A percentile compares a stretch with the other conserved stretches of the same genome.
phyloP scores from a whole-genome alignment of 2,329 filamentous ascomycete species.

The Cladosporium colombiae region DNA sequence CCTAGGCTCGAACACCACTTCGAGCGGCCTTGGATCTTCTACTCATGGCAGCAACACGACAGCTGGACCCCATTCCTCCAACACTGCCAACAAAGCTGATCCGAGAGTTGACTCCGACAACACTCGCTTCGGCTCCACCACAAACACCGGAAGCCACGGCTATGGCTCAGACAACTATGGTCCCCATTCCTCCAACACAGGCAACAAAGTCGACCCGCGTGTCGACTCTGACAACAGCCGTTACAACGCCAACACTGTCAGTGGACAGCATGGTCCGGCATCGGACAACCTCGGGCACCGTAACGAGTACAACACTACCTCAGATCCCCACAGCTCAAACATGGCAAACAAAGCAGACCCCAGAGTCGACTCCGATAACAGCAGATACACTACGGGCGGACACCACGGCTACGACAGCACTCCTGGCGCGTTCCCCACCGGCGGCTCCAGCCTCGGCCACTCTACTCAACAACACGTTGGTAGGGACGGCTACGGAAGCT shows the following conservation, averaged over 20 bases:
- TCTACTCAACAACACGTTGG: background rate
- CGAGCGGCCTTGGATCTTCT: background rate
- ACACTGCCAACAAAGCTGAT: slow-evolving; percentile 28
- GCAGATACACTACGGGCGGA: background rate
- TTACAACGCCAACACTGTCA: background rate
- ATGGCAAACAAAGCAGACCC: slow-evolving; percentile 17
- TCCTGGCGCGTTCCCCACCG: background rate
- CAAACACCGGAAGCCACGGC: background rate
- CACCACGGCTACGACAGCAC: slow-evolving; percentile 8
- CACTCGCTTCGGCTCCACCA: background rate
- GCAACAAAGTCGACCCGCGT: slow-evolving; percentile 29
- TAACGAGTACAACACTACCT: slow-evolving; percentile 11
- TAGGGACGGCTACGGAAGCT: slow-evolving; percentile 3
- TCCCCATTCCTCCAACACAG: slow-evolving; percentile 21
- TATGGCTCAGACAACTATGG: background rate
- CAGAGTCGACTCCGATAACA: slow-evolving; percentile 5
- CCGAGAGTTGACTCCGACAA: slow-evolving; percentile 22
- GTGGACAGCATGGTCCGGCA: background rate
- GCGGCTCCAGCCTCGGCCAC: background rate
- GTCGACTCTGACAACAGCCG: slow-evolving; percentile 18
- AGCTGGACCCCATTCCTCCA: slow-evolving; percentile 25
- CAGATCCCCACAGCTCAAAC: slow-evolving; percentile 12
- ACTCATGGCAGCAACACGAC: background rate
- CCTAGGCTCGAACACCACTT: slow-evolving; percentile 1
- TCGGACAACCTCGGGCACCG: background rate